Evolutionary conservation across 1,284 basidiomycete genomes (phyloP), one percentile per base, ranked within the genome.

Genomic region (Butyriboletus regius): DNA sequence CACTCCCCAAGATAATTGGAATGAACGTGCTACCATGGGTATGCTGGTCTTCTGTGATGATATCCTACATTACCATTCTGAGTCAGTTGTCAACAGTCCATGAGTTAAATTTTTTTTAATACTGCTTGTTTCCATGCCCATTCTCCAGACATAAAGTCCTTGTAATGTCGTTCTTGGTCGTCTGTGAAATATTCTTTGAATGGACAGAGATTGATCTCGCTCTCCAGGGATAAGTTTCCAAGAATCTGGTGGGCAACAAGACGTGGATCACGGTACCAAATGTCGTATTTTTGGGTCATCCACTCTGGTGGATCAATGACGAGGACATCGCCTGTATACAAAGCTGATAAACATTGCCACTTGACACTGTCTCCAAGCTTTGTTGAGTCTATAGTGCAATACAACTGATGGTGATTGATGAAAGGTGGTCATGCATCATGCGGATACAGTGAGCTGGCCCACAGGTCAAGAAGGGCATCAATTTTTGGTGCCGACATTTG

Each of bases 1-100:
- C 66, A 39, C 67, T 70, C 1, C 70, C 64, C 1, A 68, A 46
- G 18, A 72, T 64, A 17, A 69, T 50, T 0, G 68, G 66, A 17
- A 63, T 55, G 40, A 70, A 68, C 37, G 62, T 62, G 0, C 61
- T 49, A 5, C 70, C 69, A 42, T 64, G 53, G 2, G 49, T 64
- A 5, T 5, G 22, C 22, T 22, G 22, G 1, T 68, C 61, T 7
- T 49, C 32, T 0, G 53, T 10, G 14, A 63, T 56, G 4, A 48
- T 48, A 36, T 61, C 56, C 56, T 57, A 26, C 5, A 7, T 35
- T 2, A 6, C 8, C 5, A 5, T 35, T 17, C 14, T 5, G 22
- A 10, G 17, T 35, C 12, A 18, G 9, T 22, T n/a, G n/a, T n/a
- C n/a, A n/a, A n/a, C n/a, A n/a, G n/a, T n/a, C n/a, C n/a, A n/a